Conservation (phyloP, 106 monocot genomes). For the Chionographis japonica region DNA sequence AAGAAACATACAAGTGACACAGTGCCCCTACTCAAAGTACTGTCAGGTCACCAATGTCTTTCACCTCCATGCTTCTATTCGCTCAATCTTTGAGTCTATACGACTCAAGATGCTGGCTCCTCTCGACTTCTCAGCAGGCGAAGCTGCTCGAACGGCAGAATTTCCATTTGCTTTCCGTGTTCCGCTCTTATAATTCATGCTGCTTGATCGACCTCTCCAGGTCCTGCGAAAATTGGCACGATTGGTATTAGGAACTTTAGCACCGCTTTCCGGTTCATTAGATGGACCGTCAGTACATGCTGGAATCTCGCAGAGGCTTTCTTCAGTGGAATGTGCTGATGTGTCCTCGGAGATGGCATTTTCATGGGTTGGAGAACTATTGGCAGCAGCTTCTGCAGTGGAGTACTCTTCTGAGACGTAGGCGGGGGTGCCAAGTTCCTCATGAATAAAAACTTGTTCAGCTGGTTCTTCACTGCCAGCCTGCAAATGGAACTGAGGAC, state of each 20-base stretch:
- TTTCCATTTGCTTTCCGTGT: slow-evolving; percentile 32
- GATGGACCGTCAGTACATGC: slow-evolving; percentile 7
- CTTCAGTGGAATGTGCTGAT: background rate
- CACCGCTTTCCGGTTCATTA: slow-evolving; percentile 10
- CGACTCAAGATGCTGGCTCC: slow-evolving; percentile 58
- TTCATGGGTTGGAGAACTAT: slow-evolving; percentile 2
- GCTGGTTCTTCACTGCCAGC: slow-evolving; percentile 18
- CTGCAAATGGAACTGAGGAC: slow-evolving; percentile 28
- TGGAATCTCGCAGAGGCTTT: slow-evolving; percentile 7
- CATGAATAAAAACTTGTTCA: slow-evolving; percentile 12
- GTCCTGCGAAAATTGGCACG: slow-evolving; percentile 12
- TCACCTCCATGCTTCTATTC: slow-evolving; percentile 87
- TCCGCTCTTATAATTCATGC: slow-evolving; percentile 27
- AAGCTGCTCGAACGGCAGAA: background rate
- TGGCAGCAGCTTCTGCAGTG: slow-evolving; percentile 4
- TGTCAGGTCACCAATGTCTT: background rate
- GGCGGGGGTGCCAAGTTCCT: background rate
- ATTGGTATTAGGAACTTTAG: slow-evolving; percentile 4
- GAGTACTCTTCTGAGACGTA: slow-evolving; percentile 21
- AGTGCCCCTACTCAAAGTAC: too few relatives aligned
- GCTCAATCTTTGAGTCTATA: slow-evolving; percentile 65
- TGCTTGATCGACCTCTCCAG: slow-evolving; percentile 19
- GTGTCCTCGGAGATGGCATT: slow-evolving; percentile 1
- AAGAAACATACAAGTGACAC: too few relatives aligned
- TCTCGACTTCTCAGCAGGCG: slow-evolving; percentile 44